A percentile compares a stretch with the other conserved stretches of the same genome.
phyloP scores from a whole-genome alignment of 2,329 filamentous ascomycete species.

The Exophiala lecanii-corni region DNA sequence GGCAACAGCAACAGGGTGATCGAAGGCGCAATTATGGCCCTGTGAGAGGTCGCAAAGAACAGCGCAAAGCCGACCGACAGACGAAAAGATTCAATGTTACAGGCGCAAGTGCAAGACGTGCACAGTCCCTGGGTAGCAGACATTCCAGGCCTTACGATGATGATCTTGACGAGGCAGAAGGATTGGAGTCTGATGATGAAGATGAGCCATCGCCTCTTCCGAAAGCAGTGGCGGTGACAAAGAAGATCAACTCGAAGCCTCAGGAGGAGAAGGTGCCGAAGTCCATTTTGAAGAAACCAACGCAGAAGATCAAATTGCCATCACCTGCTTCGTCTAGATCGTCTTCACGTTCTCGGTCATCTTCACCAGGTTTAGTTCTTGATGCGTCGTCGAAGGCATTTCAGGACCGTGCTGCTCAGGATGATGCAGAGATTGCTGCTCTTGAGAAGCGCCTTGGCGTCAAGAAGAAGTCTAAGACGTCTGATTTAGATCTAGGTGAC shows the following conservation, averaged over 20 bases:
- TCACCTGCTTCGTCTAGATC: constrained; percentile 7
- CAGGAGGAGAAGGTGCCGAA: constrained; percentile 29
- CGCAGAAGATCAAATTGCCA: not conserved
- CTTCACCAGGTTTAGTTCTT: constrained; percentile 24
- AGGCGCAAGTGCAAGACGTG: constrained; percentile 2
- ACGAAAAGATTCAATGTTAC: constrained; percentile 49
- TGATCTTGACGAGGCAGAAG: constrained; percentile 30
- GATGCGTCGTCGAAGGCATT: constrained; percentile 37
- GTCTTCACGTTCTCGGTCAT: constrained; percentile 16
- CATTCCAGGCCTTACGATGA: constrained; percentile 25
- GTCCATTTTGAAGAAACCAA: constrained; percentile 35
- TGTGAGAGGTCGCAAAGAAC: constrained; percentile 53
- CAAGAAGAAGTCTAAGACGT: constrained; percentile 63
- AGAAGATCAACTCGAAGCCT: constrained; percentile 25
- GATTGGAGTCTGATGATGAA: constrained; percentile 22
- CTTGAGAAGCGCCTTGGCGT: constrained; percentile 85
- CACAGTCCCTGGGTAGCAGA: constrained; percentile 1
- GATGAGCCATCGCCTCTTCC: constrained; percentile 2
- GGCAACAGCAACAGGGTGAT: constrained; percentile 30
- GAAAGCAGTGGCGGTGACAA: constrained; percentile 9
- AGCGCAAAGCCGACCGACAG: constrained; percentile 61
- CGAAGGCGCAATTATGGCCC: constrained; percentile 14
- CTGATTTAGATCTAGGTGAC: constrained; percentile 77
- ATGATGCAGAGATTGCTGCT: constrained; percentile 83
- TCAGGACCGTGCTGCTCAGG: constrained; percentile 65